phyloP scores from a whole-genome alignment of 208 protist genomes.

The Trypanosoma theileri region DNA sequence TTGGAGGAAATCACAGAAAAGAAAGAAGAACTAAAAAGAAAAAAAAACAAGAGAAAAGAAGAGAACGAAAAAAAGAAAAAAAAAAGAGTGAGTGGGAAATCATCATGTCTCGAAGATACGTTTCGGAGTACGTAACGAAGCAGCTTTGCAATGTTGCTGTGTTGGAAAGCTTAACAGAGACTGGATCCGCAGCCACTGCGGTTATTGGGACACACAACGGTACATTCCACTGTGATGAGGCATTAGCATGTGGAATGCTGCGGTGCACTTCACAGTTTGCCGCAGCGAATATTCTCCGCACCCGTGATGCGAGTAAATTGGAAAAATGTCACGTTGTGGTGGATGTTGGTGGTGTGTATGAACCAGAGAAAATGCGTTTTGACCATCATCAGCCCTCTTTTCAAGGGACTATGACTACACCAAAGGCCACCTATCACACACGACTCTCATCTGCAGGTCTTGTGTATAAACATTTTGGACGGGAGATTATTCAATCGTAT shows the following conservation, averaged over 20 bases:
- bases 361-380: conserved; percentile 74
- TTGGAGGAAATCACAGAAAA: no score
- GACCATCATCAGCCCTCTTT: conserved; percentile 97
- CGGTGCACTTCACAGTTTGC: conserved; percentile 63
- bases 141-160: conserved; percentile 61
- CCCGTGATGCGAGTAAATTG: conserved; percentile 79
- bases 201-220: conserved; percentile 93
- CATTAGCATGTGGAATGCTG: conserved; percentile 91
- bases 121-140: conserved; percentile 59
- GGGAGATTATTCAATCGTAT: conserved; percentile 85
- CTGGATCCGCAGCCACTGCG: conserved; percentile 10
- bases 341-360: conserved; percentile 96
- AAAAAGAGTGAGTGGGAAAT: conserved; percentile 3
- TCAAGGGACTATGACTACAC: conserved; percentile 83
- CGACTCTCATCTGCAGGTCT: conserved; percentile 92
- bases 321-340: conserved; percentile 85
- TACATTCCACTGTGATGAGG: conserved; percentile 96
- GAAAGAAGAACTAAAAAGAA: neutral
- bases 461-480: conserved; percentile 95
- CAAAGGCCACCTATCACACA: conserved; percentile 66
- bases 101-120: conserved; percentile 38
- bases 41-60: conserved; percentile 12
- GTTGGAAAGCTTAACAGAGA: conserved; percentile 32
- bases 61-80: neutral
- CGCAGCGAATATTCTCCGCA: conserved; percentile 72